Conservation (phyloP, 2,329 filamentous ascomycete genomes). For the Rhinocladiella mackenziei region DNA sequence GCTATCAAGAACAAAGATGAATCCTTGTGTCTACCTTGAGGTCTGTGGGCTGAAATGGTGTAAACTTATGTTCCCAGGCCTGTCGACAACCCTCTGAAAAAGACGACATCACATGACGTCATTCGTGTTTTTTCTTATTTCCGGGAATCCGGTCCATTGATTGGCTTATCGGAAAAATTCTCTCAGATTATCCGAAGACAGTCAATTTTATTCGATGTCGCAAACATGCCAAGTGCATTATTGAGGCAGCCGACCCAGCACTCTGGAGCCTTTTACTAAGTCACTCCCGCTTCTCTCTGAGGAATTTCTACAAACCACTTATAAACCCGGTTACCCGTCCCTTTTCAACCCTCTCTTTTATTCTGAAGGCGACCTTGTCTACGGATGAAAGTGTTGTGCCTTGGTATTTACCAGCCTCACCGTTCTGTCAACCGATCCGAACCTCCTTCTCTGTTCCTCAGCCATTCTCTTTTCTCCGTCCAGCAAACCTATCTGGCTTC, state of each 20-base stretch:
- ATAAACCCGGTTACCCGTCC: not conserved
- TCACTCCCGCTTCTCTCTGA: not conserved
- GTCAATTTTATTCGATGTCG: not conserved
- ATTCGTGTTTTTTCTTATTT: not conserved
- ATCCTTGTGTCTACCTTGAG: too few species aligned
- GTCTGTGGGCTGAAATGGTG: too few species aligned
- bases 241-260: too few species aligned
- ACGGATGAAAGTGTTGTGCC: not conserved
- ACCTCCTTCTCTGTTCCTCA: too few species aligned
- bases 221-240: constrained; percentile 3
- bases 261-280: not conserved
- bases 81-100: too few species aligned
- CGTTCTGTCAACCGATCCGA: not conserved
- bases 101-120: not conserved
- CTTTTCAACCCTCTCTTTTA: not conserved
- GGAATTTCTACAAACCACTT: not conserved
- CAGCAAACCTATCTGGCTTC: too few species aligned
- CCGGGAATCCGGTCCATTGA: not conserved
- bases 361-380: too few species aligned
- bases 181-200: too few species aligned
- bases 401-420: not conserved
- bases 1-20: not conserved
- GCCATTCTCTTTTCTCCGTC: too few species aligned
- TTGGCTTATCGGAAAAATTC: not conserved
- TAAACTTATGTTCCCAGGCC: too few species aligned